phyloP scores from a whole-genome alignment of 1,284 basidiomycete species.

The Trichosporon sp. region DNA sequence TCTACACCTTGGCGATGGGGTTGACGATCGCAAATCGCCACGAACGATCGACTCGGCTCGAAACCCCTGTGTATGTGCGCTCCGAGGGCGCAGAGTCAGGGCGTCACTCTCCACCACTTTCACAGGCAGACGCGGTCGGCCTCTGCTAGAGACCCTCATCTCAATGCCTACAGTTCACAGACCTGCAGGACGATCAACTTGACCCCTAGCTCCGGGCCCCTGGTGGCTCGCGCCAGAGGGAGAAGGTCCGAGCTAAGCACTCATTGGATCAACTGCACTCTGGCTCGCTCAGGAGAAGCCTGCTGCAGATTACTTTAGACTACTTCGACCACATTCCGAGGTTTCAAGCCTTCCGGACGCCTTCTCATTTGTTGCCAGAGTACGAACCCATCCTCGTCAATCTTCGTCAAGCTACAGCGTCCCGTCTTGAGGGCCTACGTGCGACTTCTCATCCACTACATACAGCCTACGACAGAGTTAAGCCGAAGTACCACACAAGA shows the following conservation, averaged over 20 bases:
- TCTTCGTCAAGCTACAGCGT: background rate
- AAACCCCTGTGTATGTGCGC: conserved; percentile 6
- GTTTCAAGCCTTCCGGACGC: conserved; percentile 17
- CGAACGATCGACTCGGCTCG: too few species aligned
- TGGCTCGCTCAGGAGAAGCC: background rate
- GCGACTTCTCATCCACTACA: background rate
- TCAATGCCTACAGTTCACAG: background rate
- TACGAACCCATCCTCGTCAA: background rate
- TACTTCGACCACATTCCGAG: background rate
- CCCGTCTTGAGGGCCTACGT: too few species aligned
- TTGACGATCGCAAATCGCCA: too few species aligned
- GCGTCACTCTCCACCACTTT: background rate
- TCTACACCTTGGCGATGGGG: too few species aligned
- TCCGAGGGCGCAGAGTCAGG: background rate
- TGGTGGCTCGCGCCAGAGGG: background rate
- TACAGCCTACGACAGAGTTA: background rate
- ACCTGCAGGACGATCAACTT: background rate
- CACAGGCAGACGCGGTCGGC: background rate
- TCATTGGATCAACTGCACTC: background rate
- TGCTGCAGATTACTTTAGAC: background rate
- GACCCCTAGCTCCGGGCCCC: background rate
- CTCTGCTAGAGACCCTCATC: background rate
- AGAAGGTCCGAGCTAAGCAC: background rate
- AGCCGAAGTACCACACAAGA: background rate
- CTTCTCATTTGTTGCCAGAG: background rate